A percentile compares a stretch with the other conserved stretches of the same genome.
Evolutionary conservation across 495 filamentous ascomycete genomes (phyloP).

Genomic region (Staphylotrichum tortipilum): DNA sequence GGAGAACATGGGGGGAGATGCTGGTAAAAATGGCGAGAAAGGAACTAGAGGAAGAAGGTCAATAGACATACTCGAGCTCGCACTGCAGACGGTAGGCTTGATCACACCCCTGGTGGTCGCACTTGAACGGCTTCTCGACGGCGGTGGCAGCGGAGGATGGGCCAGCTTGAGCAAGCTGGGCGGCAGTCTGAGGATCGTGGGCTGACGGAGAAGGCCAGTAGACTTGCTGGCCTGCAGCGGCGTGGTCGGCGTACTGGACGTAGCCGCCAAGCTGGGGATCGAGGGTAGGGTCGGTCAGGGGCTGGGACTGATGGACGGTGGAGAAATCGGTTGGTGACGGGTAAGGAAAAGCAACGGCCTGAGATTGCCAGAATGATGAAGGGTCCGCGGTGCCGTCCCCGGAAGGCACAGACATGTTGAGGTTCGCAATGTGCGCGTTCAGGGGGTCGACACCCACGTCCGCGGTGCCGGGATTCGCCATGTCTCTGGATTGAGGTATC

Average conservation of each 20-base stretch:
- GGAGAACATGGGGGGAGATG: no score
- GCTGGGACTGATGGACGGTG: not conserved
- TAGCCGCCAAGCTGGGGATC: not conserved
- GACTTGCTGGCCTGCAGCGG: no score
- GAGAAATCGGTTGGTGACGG: not conserved
- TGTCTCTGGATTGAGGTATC: constrained; percentile 6
- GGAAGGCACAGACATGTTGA: not conserved
- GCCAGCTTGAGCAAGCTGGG: not conserved
- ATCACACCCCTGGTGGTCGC: not conserved
- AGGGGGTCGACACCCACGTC: not conserved
- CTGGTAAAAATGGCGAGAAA: not conserved
- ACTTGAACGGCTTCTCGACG: not conserved
- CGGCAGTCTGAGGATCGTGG: not conserved
- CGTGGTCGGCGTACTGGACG: not conserved
- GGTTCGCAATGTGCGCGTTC: not conserved
- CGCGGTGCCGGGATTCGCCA: not conserved
- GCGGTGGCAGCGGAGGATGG: not conserved
- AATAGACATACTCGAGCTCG: constrained; percentile 7
- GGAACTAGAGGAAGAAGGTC: no score
- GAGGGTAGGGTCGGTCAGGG: not conserved
- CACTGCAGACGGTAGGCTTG: not conserved
- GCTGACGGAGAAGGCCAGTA: not conserved
- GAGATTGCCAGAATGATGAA: not conserved
- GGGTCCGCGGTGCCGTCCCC: not conserved
- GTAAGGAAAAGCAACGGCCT: not conserved